These are phyloP conservation scores for Cutaneotrichosporon mucoides DNA, from an alignment of 1,284 basidiomycete species.

Conservation along the genomic window DNA sequence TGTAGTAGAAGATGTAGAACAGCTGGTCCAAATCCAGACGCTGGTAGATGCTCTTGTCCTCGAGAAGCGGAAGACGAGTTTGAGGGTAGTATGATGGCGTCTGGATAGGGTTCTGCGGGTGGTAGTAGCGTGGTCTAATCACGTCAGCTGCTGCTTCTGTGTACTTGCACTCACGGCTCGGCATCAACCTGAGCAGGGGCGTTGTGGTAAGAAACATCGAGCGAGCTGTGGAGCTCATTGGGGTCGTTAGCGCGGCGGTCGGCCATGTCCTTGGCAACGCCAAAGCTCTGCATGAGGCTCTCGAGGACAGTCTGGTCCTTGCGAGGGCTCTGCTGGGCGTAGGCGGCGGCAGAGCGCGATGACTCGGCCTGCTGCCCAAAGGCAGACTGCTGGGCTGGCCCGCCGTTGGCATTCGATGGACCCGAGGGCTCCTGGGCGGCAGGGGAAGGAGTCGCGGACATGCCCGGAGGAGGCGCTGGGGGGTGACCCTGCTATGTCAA, in stretches of 20 bases:
- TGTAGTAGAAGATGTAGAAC: conserved; percentile 99
- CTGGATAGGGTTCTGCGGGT: conserved; percentile 87
- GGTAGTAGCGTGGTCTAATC: conserved; percentile 87
- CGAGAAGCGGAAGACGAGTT: conserved; percentile 72
- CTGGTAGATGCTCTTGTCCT: conserved; percentile 79
- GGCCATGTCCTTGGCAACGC: conserved; percentile 65
- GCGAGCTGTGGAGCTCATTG: conserved; percentile 83
- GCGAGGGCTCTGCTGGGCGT: conserved; percentile 54
- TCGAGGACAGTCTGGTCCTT: conserved; percentile 61
- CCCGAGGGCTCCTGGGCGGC: conserved; percentile 2
- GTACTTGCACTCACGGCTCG: conserved; percentile 65
- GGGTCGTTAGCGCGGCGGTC: conserved; percentile 76
- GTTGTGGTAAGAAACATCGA: conserved; percentile 82
- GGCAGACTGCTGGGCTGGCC: not conserved
- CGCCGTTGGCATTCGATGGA: conserved; percentile 4
- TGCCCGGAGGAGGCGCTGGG: conserved; percentile 25
- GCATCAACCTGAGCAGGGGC: conserved; percentile 91
- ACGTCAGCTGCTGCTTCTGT: too few species aligned
- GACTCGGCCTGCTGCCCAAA: conserved; percentile 5
- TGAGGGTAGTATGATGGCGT: conserved; percentile 97
- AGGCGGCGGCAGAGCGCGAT: conserved; percentile 54
- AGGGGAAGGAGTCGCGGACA: conserved; percentile 31
- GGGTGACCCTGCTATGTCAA: conserved; percentile 18
- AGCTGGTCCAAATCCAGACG: conserved; percentile 96
- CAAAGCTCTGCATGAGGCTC: conserved; percentile 91